Evolutionary conservation across 805 yeast genomes (phyloP).

Genomic region (Metschnikowia chrysomelidarum): DNA sequence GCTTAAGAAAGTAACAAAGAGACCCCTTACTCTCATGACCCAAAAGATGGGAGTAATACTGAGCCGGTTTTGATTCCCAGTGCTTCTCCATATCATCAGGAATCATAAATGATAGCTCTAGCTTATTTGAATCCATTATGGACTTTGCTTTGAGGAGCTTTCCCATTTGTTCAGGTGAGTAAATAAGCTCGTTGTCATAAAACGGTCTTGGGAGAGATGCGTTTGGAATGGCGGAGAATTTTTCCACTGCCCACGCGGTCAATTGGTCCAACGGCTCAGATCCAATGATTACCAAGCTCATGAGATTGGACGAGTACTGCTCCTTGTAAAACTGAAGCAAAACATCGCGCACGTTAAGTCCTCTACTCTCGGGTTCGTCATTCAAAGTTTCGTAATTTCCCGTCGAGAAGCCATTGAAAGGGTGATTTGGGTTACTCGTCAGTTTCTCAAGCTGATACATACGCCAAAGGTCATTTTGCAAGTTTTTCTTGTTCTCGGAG

Average conservation of each 20-base stretch:
- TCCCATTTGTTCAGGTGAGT: constrained; percentile 47
- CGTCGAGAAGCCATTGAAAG: constrained; percentile 84
- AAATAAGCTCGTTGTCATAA: constrained; percentile 47
- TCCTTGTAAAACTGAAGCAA: constrained; percentile 69
- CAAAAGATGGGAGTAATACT: constrained; percentile 72
- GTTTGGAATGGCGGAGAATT: constrained; percentile 64
- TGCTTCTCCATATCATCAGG: constrained; percentile 65
- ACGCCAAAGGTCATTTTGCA: constrained; percentile 90
- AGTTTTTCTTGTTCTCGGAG: constrained; percentile 90
- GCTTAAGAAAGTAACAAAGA: constrained; percentile 64
- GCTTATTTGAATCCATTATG: constrained; percentile 70
- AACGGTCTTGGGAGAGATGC: constrained; percentile 42
- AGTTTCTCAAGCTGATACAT: constrained; percentile 79
- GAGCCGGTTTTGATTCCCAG: constrained; percentile 70
- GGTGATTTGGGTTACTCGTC: constrained; percentile 71
- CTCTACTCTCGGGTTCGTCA: constrained; percentile 55
- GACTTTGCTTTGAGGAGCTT: constrained; percentile 69
- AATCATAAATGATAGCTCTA: constrained; percentile 66
- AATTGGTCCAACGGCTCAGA: constrained; percentile 73
- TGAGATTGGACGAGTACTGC: constrained; percentile 80
- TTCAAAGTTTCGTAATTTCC: constrained; percentile 81
- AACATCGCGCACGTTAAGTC: constrained; percentile 77
- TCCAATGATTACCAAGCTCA: constrained; percentile 85
- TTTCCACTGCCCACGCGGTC: constrained; percentile 64
- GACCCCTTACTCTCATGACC: constrained; percentile 96